Evolutionary conservation across 1,284 basidiomycete species (phyloP).

Genomic region (Malassezia psittaci): DNA sequence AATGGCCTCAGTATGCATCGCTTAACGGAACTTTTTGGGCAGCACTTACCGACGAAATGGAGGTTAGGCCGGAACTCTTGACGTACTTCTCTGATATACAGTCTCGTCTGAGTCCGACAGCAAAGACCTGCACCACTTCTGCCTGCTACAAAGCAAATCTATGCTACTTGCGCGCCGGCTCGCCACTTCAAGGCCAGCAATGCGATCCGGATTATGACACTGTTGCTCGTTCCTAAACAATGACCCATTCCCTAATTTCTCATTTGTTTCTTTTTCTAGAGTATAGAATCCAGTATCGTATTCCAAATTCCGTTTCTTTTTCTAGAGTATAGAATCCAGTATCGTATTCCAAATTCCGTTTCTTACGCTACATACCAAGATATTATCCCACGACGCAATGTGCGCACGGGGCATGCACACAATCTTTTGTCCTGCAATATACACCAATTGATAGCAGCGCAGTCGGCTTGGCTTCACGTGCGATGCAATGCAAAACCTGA

Average conservation of each 20-base stretch:
- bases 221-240: background rate
- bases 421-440: too few species aligned
- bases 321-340: too few species aligned
- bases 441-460: too few species aligned
- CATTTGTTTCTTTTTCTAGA: too few species aligned
- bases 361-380: too few species aligned
- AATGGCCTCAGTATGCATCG: constrained; percentile 60
- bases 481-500: background rate
- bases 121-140: constrained; percentile 35
- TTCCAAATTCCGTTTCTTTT: background rate
- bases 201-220: constrained; percentile 55
- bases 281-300: too few species aligned
- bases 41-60: constrained; percentile 59
- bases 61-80: constrained; percentile 55
- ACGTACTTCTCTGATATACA: constrained; percentile 62
- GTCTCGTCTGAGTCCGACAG: constrained; percentile 56
- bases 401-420: too few species aligned
- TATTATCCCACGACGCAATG: too few species aligned
- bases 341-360: background rate
- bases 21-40: constrained; percentile 78
- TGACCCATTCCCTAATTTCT: background rate
- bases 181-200: constrained; percentile 55
- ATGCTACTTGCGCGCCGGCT: constrained; percentile 67
- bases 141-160: constrained; percentile 60
- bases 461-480: too few species aligned